A percentile compares a stretch with the other conserved stretches of the same genome.
Evolutionary conservation across 73 alveolate genomes (phyloP).

Genomic region (Symbiodinium natans): DNA sequence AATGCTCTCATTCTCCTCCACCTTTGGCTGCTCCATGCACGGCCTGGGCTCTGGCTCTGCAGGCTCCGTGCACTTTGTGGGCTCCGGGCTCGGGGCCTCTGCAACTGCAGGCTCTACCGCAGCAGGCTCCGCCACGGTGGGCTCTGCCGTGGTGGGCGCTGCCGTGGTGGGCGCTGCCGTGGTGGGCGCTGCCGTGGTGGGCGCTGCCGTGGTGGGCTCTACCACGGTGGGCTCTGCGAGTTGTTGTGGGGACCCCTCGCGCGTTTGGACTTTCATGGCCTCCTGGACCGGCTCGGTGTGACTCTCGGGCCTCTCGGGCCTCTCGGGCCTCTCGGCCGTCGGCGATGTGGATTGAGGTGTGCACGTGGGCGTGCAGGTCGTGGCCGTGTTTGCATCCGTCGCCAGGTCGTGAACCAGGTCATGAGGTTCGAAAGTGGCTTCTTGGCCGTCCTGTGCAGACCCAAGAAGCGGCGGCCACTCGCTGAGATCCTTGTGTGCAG

Average conservation of each 20-base stretch:
- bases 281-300: no score
- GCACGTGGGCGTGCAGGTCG: background rate
- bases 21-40: no score
- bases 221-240: no score
- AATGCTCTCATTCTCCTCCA: background rate
- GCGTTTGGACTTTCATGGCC: no score
- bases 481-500: background rate
- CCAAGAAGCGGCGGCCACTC: conserved; percentile 1
- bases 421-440: background rate
- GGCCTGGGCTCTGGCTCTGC: background rate
- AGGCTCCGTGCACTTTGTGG: background rate
- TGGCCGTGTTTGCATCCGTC: background rate
- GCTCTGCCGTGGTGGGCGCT: background rate
- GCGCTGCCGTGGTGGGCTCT: no score
- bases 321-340: background rate
- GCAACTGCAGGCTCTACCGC: background rate
- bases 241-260: no score
- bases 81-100: background rate
- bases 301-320: no score
- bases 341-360: background rate
- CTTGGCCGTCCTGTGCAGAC: background rate
- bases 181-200: no score
- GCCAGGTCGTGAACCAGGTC: background rate
- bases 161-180: no score
- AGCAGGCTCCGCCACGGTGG: background rate